Percentiles rank a stretch among this genome's conserved stretches.
phyloP scores from a whole-genome alignment of 441 rosid species.

The Pelargonium myrrhifolium region DNA sequence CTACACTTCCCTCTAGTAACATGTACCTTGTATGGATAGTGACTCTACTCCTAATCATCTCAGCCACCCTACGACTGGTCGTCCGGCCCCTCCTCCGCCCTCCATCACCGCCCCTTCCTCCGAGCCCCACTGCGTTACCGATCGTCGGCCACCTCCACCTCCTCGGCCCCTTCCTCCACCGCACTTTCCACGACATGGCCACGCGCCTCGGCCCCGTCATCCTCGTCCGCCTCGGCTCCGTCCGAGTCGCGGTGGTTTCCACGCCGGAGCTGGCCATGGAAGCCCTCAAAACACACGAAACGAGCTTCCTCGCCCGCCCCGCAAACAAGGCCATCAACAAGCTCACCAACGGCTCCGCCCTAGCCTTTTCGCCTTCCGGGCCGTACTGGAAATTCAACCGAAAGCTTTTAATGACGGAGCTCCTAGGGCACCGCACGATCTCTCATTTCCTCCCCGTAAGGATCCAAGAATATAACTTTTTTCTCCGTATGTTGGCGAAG shows the following conservation, averaged over 20 bases:
- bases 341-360: constrained; percentile 30
- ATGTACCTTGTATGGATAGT: too few relatives aligned
- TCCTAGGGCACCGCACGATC: constrained; percentile 20
- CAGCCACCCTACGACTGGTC: neutral
- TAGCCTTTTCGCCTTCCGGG: constrained; percentile 33
- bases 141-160: constrained; percentile 39
- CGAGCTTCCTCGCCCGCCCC: constrained; percentile 19
- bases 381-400: constrained; percentile 27
- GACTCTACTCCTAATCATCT: neutral
- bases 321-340: constrained; percentile 20
- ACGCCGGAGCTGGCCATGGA: constrained; percentile 27
- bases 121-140: constrained; percentile 27
- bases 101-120: too few relatives aligned
- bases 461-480: constrained; percentile 15
- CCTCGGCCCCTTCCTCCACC: constrained; percentile 27
- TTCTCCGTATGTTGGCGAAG: neutral
- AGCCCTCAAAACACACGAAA: constrained; percentile 27
- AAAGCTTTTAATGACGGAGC: constrained; percentile 24
- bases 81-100: constrained; percentile 1
- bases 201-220: constrained; percentile 23
- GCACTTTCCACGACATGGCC: constrained; percentile 20
- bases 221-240: constrained; percentile 25
- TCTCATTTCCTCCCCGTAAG: constrained; percentile 21
- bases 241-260: constrained; percentile 27
- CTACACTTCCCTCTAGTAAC: too few relatives aligned